Evolutionary conservation across 306 rosid species (phyloP), one percentile per base, ranked within the genome.

Genomic region (Prunus dulcis): DNA sequence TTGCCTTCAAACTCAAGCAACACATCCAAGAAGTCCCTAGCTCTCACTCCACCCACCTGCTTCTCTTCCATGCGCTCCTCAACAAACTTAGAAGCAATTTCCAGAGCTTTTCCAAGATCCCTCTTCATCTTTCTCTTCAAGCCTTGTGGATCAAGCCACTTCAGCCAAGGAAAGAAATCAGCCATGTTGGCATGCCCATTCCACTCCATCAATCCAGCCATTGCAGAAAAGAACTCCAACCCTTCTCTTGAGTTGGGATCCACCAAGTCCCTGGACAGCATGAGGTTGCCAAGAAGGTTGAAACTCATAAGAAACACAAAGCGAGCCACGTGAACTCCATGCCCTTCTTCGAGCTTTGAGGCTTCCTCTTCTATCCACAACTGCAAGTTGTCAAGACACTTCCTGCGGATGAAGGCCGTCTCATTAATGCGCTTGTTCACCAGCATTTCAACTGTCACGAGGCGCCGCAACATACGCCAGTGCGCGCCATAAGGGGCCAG

Each of bases 391-490:
- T 82, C 72, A 0, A 86, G 77, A 53, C 94, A 89, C 50, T 66
- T 84, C 0, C 84, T 53, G 0, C 88, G 83, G 1, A 86, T 11
- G 0, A 27, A 1, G 0, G 83, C 71, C 2, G 79, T 78, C 38
- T 84, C 90, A 78, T 87, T 85, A 15, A 89, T 72, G 66, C 90
- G 87, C 77, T 84, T 89, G 6, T 46, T 12, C 2, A 78, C 86
- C 1, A 89, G 25, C 91, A 89, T 85, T 53, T 87, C 90, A 0
- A 80, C 83, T 2, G 82, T 87, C 43, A 86, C 80, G 0, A 89
- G 82, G 6, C 91, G 84, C 6, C 88, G 78, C 67, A 85, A 75
- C 55, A 86, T 82, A 9, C 90, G 86, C 93, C 88, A 89, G 46
- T 85, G 78, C 8, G 86, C 3, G 14, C 87, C 88, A 50, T 89